Conservation (phyloP, 768 basidiomycete genomes). For the Coprinopsis strossmayeri region DNA sequence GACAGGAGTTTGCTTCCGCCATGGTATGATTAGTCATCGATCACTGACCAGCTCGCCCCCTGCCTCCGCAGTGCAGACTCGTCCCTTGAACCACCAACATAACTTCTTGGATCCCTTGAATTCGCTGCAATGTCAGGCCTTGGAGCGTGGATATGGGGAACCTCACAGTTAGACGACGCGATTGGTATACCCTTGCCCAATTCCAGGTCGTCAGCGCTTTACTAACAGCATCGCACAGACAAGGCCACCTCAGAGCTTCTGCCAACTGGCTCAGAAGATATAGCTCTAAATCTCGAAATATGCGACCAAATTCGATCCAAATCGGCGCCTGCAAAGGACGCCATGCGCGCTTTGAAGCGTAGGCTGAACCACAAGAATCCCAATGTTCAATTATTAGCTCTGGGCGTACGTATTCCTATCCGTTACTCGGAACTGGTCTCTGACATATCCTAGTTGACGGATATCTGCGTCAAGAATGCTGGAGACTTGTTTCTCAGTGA, state of each 20-base stretch:
- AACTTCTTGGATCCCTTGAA: neutral
- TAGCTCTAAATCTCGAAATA: constrained; percentile 90
- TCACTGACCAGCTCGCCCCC: no score
- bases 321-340: constrained; percentile 74
- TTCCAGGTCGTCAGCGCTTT: constrained; percentile 3
- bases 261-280: constrained; percentile 80
- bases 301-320: constrained; percentile 96
- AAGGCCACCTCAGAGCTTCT: constrained; percentile 91
- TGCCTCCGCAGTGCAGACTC: neutral
- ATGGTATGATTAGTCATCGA: neutral
- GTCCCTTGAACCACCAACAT: neutral
- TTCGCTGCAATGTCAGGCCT: constrained; percentile 49
- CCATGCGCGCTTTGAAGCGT: constrained; percentile 83
- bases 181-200: constrained; percentile 48
- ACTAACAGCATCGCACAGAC: constrained; percentile 40
- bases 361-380: constrained; percentile 92
- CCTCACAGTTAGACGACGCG: constrained; percentile 77
- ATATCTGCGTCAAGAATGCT: constrained; percentile 94
- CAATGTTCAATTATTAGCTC: constrained; percentile 86
- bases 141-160: constrained; percentile 73
- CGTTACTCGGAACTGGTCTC: neutral
- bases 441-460: constrained; percentile 55
- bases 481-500: constrained; percentile 87
- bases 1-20: no score
- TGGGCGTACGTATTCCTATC: constrained; percentile 55